These are phyloP conservation scores for Hamigera avellanea DNA, from an alignment of 495 filamentous ascomycete species.

Conservation along the genomic window DNA sequence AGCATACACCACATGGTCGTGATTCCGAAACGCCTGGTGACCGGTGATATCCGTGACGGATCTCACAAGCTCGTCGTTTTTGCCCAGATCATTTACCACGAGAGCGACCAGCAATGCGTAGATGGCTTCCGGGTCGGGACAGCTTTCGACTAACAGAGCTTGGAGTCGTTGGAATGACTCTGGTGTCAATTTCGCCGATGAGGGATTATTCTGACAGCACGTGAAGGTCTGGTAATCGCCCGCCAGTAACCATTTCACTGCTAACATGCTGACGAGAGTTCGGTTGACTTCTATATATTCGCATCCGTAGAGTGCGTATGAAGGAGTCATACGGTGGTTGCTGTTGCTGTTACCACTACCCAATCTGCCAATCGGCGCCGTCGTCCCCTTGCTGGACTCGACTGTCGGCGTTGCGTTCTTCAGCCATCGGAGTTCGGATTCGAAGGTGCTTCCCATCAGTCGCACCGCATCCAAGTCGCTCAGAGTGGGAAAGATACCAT, in stretches of 20 bases:
- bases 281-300: conserved; percentile 27
- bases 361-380: not conserved
- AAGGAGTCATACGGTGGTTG: too few relatives aligned
- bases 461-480: conserved; percentile 1
- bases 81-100: conserved; percentile 29
- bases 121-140: conserved; percentile 6
- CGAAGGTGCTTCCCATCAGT: not conserved
- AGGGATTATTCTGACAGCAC: conserved; percentile 6
- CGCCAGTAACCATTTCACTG: conserved; percentile 22
- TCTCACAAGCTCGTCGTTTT: conserved; percentile 21
- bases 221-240: conserved; percentile 18
- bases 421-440: not conserved
- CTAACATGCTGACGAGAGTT: conserved; percentile 18
- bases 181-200: not conserved
- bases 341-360: not conserved
- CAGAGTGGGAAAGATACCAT: not conserved
- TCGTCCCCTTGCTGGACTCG: conserved; percentile 1
- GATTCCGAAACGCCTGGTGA: too few relatives aligned
- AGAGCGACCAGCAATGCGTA: conserved; percentile 20
- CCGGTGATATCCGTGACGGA: too few relatives aligned
- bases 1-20: too few relatives aligned
- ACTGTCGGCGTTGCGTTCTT: conserved; percentile 1
- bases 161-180: conserved; percentile 4
- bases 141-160: not conserved
- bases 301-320: conserved; percentile 10